phyloP scores from a whole-genome alignment of 164 flowering plant species.

The grape (Vitis vinifera) region ASM3070453v1 NC_081807.1:12501-13000 shows the following conservation, averaged over 20 bases:
- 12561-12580: constrained; percentile 87
- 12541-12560: constrained; percentile 92
- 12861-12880: too few species aligned
- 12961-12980: background rate
- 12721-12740: constrained; percentile 87
- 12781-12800: constrained; percentile 85
- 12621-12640: constrained; percentile 95
- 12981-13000: background rate
- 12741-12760: constrained; percentile 87
- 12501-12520: constrained; percentile 89
- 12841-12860: too few species aligned
- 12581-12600: constrained; percentile 81
- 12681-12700: constrained; percentile 91
- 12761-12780: constrained; percentile 88
- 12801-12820: constrained; percentile 81
- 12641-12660: constrained; percentile 91
- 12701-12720: constrained; percentile 88
- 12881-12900: too few species aligned
- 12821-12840: constrained; percentile 25
- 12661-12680: constrained; percentile 80
- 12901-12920: too few species aligned
- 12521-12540: constrained; percentile 97
- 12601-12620: constrained; percentile 90
- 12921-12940: too few species aligned
- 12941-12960: background rate